These are phyloP conservation scores for Phylloporus arenicola DNA, from an alignment of 768 basidiomycete genomes.

Conservation along the genomic window DNA sequence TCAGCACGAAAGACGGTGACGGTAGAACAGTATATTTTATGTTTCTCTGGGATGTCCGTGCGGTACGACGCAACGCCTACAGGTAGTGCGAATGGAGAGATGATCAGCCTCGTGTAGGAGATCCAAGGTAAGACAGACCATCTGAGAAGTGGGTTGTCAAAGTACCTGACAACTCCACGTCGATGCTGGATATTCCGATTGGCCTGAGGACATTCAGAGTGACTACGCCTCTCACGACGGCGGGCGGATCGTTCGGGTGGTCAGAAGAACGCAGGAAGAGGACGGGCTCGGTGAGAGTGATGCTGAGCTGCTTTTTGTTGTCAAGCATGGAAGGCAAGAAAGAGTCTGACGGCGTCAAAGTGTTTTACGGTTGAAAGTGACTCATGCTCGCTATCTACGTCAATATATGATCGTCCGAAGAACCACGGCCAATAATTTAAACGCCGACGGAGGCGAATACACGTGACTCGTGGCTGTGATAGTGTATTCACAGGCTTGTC, in stretches of 20 bases:
- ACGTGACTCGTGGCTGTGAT: too few species aligned
- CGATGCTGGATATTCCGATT: constrained; percentile 80
- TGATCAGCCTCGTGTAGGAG: not conserved
- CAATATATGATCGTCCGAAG: too few species aligned
- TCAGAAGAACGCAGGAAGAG: constrained; percentile 64
- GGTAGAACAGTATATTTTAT: constrained; percentile 63
- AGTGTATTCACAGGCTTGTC: too few species aligned
- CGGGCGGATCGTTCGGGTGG: constrained; percentile 46
- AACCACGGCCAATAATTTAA: too few species aligned
- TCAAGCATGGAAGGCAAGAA: constrained; percentile 13
- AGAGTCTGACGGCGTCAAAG: not conserved
- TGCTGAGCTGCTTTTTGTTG: constrained; percentile 41
- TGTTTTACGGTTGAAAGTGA: not conserved
- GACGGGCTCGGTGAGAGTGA: constrained; percentile 69
- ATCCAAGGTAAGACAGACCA: constrained; percentile 45
- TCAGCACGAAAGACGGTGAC: constrained; percentile 73
- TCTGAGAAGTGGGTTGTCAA: constrained; percentile 76
- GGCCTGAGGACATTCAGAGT: constrained; percentile 67
- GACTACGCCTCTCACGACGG: constrained; percentile 62
- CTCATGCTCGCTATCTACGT: too few species aligned
- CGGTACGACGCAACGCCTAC: constrained; percentile 62
- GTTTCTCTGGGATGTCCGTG: constrained; percentile 71
- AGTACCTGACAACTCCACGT: constrained; percentile 70
- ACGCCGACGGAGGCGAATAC: too few species aligned
- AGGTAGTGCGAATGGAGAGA: not conserved